These are phyloP conservation scores for Dictyostelium capitatum DNA, from an alignment of 78 protist genomes.

Conservation along the genomic window DNA sequence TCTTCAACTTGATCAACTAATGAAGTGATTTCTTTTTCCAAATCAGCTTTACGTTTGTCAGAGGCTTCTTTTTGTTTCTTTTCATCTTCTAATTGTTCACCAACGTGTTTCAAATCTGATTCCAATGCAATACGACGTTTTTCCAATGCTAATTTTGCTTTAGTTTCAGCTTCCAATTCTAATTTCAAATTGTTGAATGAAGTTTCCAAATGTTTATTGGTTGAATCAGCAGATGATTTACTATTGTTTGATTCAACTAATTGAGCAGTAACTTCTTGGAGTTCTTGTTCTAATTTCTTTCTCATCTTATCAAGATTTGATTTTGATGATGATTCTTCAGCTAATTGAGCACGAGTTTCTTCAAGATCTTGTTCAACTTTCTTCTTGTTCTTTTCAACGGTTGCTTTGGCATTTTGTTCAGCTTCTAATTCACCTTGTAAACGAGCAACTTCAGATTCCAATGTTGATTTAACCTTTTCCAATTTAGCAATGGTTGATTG, in stretches of 20 bases:
- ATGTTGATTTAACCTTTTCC: constrained; percentile 69
- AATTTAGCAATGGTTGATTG: constrained; percentile 68
- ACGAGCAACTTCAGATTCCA: constrained; percentile 78
- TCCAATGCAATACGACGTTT: constrained; percentile 48
- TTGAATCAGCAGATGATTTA: constrained; percentile 34
- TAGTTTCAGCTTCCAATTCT: constrained; percentile 68
- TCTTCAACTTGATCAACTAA: constrained; percentile 72
- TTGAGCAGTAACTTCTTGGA: constrained; percentile 62
- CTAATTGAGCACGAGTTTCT: constrained; percentile 39
- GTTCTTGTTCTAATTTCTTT: constrained; percentile 76
- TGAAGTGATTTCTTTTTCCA: constrained; percentile 75
- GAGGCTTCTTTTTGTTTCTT: constrained; percentile 60
- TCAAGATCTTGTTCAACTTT: constrained; percentile 80
- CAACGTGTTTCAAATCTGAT: constrained; percentile 42
- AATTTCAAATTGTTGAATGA: constrained; percentile 36
- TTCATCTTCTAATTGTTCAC: constrained; percentile 73
- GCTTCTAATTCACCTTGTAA: constrained; percentile 74
- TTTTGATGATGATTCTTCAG: constrained; percentile 50
- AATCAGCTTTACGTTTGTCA: constrained; percentile 51
- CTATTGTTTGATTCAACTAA: constrained; percentile 38
- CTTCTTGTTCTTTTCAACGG: constrained; percentile 80
- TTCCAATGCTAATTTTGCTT: constrained; percentile 74
- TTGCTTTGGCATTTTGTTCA: constrained; percentile 36
- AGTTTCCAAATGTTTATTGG: constrained; percentile 37
- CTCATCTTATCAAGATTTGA: constrained; percentile 61